Evolutionary conservation across 73 alveolate species (phyloP).

Genomic region (Paramecium octaurelia): DNA sequence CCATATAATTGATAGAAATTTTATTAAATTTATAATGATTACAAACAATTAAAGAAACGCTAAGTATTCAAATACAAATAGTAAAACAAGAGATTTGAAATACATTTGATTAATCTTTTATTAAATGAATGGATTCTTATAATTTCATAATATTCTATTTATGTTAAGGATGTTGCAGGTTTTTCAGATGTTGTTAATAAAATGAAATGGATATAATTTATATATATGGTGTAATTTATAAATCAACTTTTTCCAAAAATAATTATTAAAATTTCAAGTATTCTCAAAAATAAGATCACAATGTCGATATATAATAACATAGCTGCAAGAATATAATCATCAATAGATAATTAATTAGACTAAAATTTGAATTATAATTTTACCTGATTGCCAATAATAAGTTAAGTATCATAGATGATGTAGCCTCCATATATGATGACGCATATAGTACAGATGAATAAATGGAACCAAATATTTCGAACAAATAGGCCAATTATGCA

Average conservation of each 20-base stretch:
- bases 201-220: no score
- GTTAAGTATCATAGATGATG: constrained; percentile 63
- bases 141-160: no score
- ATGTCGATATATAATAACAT: constrained; percentile 60
- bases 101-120: no score
- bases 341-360: constrained; percentile 15
- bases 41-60: no score
- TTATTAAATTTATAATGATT: no score
- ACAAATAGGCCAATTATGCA: neutral
- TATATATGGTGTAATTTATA: neutral
- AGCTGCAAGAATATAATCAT: constrained; percentile 68
- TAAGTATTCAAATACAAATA: no score
- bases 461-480: neutral
- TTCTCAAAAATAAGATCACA: constrained; percentile 13
- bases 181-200: no score
- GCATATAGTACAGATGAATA: neutral
- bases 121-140: no score
- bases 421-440: neutral
- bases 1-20: no score
- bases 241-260: neutral
- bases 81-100: no score
- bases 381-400: constrained; percentile 55
- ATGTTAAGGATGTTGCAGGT: no score
- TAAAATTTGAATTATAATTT: neutral
- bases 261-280: neutral